Evolutionary conservation across 306 rosid species (phyloP).

Genomic region (Macrotyloma uniflorum): DNA sequence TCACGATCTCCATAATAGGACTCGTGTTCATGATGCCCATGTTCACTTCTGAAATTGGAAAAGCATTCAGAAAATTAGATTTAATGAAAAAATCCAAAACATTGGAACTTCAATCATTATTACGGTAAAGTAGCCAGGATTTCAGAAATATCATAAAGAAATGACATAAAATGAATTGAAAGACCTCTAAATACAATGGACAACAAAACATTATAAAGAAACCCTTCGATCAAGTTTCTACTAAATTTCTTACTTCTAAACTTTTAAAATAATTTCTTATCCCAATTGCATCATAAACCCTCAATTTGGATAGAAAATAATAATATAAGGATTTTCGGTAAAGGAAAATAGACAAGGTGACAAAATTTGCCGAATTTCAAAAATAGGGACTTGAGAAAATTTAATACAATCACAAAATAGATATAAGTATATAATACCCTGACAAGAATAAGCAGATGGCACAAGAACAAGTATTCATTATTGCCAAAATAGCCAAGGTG

Average conservation of each 20-base stretch:
- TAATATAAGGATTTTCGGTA: background rate
- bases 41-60: constrained; percentile 69
- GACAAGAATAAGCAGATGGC: background rate
- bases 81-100: constrained; percentile 28
- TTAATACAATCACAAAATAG: constrained; percentile 8
- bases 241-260: background rate
- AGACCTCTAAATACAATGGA: constrained; percentile 6
- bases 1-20: constrained; percentile 96
- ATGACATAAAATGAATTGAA: background rate
- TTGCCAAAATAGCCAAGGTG: background rate
- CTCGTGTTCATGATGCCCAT: constrained; percentile 97
- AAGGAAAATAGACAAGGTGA: background rate
- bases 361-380: background rate
- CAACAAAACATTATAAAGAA: constrained; percentile 12
- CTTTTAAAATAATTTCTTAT: background rate
- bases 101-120: constrained; percentile 26
- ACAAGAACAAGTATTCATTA: constrained; percentile 14
- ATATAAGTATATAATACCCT: constrained; percentile 14
- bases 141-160: background rate
- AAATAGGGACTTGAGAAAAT: background rate
- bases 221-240: background rate
- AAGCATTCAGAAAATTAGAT: constrained; percentile 23
- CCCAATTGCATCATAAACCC: background rate
- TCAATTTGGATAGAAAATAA: background rate
- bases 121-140: background rate